Conservation (phyloP, 2,329 filamentous ascomycete genomes). For the Anisogramma anomala region DNA sequence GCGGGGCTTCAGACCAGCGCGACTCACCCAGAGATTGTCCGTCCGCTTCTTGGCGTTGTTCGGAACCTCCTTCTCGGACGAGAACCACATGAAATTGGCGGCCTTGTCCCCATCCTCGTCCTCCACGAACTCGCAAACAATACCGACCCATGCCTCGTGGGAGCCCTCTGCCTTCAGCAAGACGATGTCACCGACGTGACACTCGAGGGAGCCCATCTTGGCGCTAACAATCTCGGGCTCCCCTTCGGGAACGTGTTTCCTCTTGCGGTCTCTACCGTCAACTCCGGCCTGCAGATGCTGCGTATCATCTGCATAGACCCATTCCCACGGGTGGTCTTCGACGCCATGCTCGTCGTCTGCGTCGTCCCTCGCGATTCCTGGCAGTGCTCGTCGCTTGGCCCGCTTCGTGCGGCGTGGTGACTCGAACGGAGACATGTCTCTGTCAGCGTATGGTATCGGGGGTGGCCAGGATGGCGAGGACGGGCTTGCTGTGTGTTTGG, state of each 20-base stretch:
- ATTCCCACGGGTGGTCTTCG: conserved; percentile 66
- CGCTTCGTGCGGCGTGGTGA: conserved; percentile 7
- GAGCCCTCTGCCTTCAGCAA: conserved; percentile 78
- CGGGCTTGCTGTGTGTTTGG: not conserved
- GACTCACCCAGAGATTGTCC: conserved; percentile 59
- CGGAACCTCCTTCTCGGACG: conserved; percentile 76
- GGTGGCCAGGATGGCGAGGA: too few species aligned
- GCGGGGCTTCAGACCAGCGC: not conserved
- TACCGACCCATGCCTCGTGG: conserved; percentile 83
- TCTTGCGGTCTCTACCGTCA: conserved; percentile 21
- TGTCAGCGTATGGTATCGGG: not conserved
- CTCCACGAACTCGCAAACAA: conserved; percentile 73
- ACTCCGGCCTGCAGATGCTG: conserved; percentile 7
- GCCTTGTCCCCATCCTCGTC: conserved; percentile 65
- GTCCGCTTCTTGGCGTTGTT: conserved; percentile 71
- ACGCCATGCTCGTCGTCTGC: conserved; percentile 78
- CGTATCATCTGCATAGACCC: conserved; percentile 49
- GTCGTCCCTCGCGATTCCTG: conserved; percentile 61
- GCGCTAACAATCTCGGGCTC: conserved; percentile 60
- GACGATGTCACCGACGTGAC: conserved; percentile 70
- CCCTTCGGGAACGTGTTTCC: conserved; percentile 23
- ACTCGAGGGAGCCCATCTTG: conserved; percentile 69
- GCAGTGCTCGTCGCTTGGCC: conserved; percentile 17
- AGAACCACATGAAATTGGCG: conserved; percentile 93
- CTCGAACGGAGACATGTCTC: conserved; percentile 2